phyloP scores from a whole-genome alignment of 768 basidiomycete species.

The Cystofilobasidium ferigula region DNA sequence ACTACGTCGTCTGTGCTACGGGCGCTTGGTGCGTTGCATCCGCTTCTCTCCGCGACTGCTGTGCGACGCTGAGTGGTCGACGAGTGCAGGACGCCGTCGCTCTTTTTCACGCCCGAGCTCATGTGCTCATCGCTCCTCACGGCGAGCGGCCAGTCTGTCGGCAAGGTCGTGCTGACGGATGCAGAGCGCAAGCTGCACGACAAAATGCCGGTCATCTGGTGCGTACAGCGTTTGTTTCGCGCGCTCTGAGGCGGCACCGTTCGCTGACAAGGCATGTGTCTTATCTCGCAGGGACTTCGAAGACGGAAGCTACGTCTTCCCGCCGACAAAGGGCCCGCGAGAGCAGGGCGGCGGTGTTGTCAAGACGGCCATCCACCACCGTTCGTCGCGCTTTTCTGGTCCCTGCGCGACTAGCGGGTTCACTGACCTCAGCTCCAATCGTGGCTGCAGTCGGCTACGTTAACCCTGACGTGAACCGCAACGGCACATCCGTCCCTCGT shows the following conservation, averaged over 20 bases:
- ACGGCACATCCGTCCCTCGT: conserved; percentile 59
- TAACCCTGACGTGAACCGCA: conserved; percentile 42
- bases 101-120: conserved; percentile 6
- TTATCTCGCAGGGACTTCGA: conserved; percentile 49
- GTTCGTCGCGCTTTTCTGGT: not conserved
- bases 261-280: conserved; percentile 46
- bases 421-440: not conserved
- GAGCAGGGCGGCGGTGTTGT: conserved; percentile 42
- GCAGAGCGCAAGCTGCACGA: conserved; percentile 48
- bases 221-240: not conserved
- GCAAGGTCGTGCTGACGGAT: conserved; percentile 58
- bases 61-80: not conserved
- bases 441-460: conserved; percentile 48
- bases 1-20: conserved; percentile 48
- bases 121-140: conserved; percentile 1
- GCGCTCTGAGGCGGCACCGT: not conserved
- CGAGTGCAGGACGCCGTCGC: conserved; percentile 21
- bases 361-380: conserved; percentile 64
- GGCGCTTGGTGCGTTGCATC: conserved; percentile 55
- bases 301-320: conserved; percentile 72
- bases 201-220: conserved; percentile 9
- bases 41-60: not conserved
- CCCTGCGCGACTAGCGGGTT: not conserved
- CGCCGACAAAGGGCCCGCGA: conserved; percentile 41
- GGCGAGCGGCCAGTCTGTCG: conserved; percentile 55